A percentile compares a stretch with the other conserved stretches of the same genome.
Evolutionary conservation across 805 yeast genomes (phyloP).

Genomic region (Candida sanyiensis): DNA sequence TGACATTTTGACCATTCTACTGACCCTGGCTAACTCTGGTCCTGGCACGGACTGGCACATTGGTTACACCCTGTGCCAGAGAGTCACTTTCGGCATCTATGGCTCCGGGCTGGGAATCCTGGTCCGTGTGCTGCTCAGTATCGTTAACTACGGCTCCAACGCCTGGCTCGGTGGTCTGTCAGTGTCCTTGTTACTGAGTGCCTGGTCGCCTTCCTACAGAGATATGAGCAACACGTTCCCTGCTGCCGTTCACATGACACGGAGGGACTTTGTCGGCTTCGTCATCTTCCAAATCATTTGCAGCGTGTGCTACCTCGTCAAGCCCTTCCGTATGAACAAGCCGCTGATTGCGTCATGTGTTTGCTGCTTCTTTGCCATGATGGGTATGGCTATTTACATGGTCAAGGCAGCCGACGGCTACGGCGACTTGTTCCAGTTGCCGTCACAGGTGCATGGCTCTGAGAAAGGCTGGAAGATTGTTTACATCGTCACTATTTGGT

Average conservation of each 20-base stretch:
- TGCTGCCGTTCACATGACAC: constrained; percentile 27
- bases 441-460: constrained; percentile 27
- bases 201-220: constrained; percentile 35
- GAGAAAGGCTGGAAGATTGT: constrained; percentile 29
- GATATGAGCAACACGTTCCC: constrained; percentile 31
- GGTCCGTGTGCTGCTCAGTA: constrained; percentile 37
- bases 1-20: constrained; percentile 37
- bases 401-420: constrained; percentile 31
- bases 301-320: constrained; percentile 19
- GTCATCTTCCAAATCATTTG: constrained; percentile 33
- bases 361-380: constrained; percentile 26
- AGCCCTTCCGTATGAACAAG: constrained; percentile 25
- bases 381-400: constrained; percentile 29
- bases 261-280: constrained; percentile 27
- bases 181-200: constrained; percentile 32
- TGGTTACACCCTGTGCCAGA: constrained; percentile 41
- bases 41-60: constrained; percentile 47
- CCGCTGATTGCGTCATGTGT: constrained; percentile 22
- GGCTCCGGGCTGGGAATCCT: constrained; percentile 39
- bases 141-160: constrained; percentile 44
- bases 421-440: constrained; percentile 29
- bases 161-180: constrained; percentile 42
- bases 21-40: constrained; percentile 41
- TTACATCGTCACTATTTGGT: constrained; percentile 29
- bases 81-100: constrained; percentile 42